These are phyloP conservation scores for Multifurca ochricompacta DNA, from an alignment of 768 basidiomycete genomes.

Conservation along the genomic window DNA sequence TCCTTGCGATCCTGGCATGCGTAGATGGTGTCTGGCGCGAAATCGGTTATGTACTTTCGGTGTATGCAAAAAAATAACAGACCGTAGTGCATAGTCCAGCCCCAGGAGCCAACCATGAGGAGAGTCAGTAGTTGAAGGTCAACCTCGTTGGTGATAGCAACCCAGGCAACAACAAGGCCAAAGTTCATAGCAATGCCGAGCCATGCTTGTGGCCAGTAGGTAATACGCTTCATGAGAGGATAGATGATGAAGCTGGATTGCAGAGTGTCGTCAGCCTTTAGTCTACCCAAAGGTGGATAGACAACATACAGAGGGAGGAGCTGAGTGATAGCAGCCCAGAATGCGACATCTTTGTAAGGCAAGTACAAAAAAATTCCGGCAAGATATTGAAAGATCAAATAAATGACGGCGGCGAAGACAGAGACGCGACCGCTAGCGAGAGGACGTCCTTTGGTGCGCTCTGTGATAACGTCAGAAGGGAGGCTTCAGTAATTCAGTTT, in stretches of 20 bases:
- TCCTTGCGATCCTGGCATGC: slow-evolving; percentile 72
- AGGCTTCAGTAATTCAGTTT: neutral
- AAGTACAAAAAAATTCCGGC: slow-evolving; percentile 16
- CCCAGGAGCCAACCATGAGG: slow-evolving; percentile 20
- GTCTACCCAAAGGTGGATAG: neutral
- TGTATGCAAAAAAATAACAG: neutral
- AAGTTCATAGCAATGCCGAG: slow-evolving; percentile 47
- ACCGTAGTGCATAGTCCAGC: slow-evolving; percentile 41
- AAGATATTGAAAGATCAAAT: slow-evolving; percentile 19
- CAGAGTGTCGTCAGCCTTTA: neutral
- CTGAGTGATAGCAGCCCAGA: slow-evolving; percentile 18
- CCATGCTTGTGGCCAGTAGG: slow-evolving; percentile 59
- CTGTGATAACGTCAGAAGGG: neutral
- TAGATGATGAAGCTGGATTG: slow-evolving; percentile 31
- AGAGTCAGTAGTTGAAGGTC: slow-evolving; percentile 22
- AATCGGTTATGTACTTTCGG: neutral
- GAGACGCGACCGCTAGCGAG: slow-evolving; percentile 21
- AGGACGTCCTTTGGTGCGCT: slow-evolving; percentile 15
- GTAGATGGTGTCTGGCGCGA: slow-evolving; percentile 50
- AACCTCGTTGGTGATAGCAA: slow-evolving; percentile 32
- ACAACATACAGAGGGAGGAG: slow-evolving; percentile 19
- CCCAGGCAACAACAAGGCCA: slow-evolving; percentile 42
- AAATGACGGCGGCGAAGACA: slow-evolving; percentile 20
- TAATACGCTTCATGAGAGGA: slow-evolving; percentile 49
- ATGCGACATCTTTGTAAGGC: slow-evolving; percentile 17